phyloP scores from a whole-genome alignment of 495 filamentous ascomycete genomes.

The Xylaria nigripes region DNA sequence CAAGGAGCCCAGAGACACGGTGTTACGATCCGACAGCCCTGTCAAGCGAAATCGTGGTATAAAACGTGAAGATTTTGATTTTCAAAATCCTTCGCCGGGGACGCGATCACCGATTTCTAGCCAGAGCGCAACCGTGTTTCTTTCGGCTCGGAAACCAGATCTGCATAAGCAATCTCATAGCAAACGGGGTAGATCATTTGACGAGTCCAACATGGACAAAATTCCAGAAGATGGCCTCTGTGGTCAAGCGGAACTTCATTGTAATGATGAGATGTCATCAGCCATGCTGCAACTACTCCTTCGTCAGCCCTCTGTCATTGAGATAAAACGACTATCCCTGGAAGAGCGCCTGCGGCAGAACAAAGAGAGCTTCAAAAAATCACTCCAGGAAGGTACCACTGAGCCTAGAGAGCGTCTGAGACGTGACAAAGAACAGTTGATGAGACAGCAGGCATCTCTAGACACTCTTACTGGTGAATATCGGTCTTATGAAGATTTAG shows the following conservation, averaged over 20 bases:
- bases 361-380: conserved; percentile 26
- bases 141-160: conserved; percentile 16
- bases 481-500: conserved; percentile 23
- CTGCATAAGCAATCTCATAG: conserved; percentile 3
- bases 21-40: conserved; percentile 12
- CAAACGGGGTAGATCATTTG: conserved; percentile 2
- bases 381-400: conserved; percentile 23
- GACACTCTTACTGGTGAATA: conserved; percentile 23
- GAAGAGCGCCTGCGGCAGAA: conserved; percentile 25
- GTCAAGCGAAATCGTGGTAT: conserved; percentile 11
- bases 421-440: conserved; percentile 25
- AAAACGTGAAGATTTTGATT: conserved; percentile 12
- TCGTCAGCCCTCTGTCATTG: conserved; percentile 23
- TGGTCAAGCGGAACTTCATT: conserved; percentile 4
- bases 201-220: not conserved
- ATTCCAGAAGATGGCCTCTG: conserved; percentile 4
- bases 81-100: conserved; percentile 18
- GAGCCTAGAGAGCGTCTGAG: conserved; percentile 30
- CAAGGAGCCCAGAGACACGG: conserved; percentile 8
- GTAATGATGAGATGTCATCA: conserved; percentile 20
- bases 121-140: conserved; percentile 11
- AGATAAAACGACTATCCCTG: conserved; percentile 21
- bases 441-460: conserved; percentile 27
- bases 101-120: conserved; percentile 7
- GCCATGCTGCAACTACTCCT: conserved; percentile 28